Evolutionary conservation across 2,329 filamentous ascomycete species (phyloP), one percentile per base, ranked within the genome.

Genomic region (Fusarium mundagurra): DNA sequence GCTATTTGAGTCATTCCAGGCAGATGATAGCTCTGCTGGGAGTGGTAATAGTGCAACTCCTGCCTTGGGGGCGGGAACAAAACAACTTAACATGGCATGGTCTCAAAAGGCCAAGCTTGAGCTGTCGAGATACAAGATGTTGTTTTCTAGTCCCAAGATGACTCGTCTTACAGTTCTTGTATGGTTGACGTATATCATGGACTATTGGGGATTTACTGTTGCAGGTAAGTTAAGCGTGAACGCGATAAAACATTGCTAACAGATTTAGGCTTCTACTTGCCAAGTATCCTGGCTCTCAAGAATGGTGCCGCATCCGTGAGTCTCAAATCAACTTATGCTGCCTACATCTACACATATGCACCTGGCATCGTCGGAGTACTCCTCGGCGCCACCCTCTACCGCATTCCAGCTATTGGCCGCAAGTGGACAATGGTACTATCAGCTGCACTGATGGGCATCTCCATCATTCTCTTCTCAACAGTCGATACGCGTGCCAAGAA

Each of bases 301-400:
- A 88, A 89, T 64, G 84, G 84, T 20, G 81, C 81, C 2, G 81
- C 84, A 17, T 74, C 83, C 8, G 81, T 86, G 8, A 83, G 84
- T 6, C 82, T 89, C 17, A 75, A 59, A 76, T 83, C 74, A 14
- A 89, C 87, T 0, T 89, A 89, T 72, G 84, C 86, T 24, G 85
- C 83, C 8, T 89, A 89, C 77, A 84, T 89, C 39, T 87, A 86
- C 74, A 89, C 88, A 5, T 89, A 89, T 78, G 81, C 85, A 0
- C 87, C 87, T 0, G 87, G 88, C 6, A 85, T 87, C 14, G 66
- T 88, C 0, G 88, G 86, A 29, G 88, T 89, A 2, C 78, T 88
- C 0, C 76, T 88, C 6, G 87, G 86, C 3, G 82, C 85, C 0
- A 73, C 81, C 2, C 83, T 86, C 14, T 82, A 83, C 41, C 82